Base-by-base conservation (phyloP, 2,329 filamentous ascomycete genomes). In the Penicillium vulpinum region DNA sequence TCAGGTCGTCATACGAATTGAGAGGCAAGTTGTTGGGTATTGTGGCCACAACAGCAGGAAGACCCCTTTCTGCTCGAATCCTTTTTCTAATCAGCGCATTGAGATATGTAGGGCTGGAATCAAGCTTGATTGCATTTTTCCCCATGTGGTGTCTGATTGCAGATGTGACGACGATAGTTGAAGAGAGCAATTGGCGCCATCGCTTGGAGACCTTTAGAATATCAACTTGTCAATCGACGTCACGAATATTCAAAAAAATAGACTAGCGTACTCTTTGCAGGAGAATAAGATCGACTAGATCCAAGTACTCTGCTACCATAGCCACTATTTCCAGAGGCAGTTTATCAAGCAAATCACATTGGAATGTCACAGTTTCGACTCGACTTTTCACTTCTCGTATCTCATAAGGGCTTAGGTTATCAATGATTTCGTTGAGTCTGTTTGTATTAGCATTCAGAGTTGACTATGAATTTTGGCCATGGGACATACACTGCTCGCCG, bases 251-350 rank as follows among this genome's bases (percentile, higher is more conserved):
- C 21, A 26, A 24, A 16, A 18, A 31, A 16, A 29, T 24, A n/a
- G n/a, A 21, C 21, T 18, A 21, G 40, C 57, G 41, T 71, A 73
- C 73, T 50, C 64, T 66, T 46, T 67, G 66, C 22, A 72, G 60
- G 10, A 60, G 21, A 47, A 74, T 44, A 29, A 72, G 16, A 24
- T 76, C 72, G 5, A 48, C 43, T 4, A 73, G 51, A 28, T 64
- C 49, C 15, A 76, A 45, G 51, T 70, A 60, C 22, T 63, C 48
- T 8, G 62, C 59, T 22, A 76, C 55, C 28, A 67, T 61, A 10
- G 63, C 58, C 4, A 66, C 64, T n/a, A 76, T 53, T 57, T 77
- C 74, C 6, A 67, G 15, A 4, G 73, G 74, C 24, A 75, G 50
- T 1, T 57, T 58, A 15, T 62, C 66, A 3, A 77, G 36, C n/a